Base-by-base conservation (phyloP, 345 rosid species). In the Sisymbrium altissimum region DNA sequence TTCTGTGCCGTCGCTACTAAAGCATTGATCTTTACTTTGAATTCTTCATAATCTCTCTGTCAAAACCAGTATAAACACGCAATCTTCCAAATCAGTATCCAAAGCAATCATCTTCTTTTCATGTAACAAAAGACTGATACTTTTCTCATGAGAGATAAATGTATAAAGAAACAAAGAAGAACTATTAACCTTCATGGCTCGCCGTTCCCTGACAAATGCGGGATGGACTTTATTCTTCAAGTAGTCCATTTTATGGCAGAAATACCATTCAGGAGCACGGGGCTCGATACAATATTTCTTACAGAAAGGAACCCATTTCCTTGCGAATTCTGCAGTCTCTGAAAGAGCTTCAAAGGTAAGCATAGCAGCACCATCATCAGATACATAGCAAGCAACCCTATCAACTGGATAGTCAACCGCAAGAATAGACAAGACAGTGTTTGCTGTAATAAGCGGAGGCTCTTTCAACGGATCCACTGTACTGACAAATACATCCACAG, bases 331-430 rank as follows among this genome's bases (percentile, higher is more conserved):
- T 1, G 99, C 92, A 6, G 99, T 95, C 83, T 95, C 98, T 0
- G 99, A 95, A 19, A 95, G 98, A 48, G 99, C 98, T 81, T 95
- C 98, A 54, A 95, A 95, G 18, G 99, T 95, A 71, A 95, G 99
- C 99, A 95, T 95, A 18, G 99, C 97, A 70, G 99, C 99, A 81
- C 99, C 99, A 77, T 95, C 99, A 71, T 95, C 99, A 12, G 99
- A 92, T 43, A 95, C 99, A 76, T 95, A 95, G 75, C 99, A 95
- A 68, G 97, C 87, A 66, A 95, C 96, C 68, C 84, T 88, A 74
- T 95, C 99, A 9, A 89, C 89, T 0, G 99, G 99, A 84, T 95
- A 95, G 79, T 95, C 99, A 74, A 92, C 99, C 0, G 99, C 94
- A 30, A 95, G 98, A 78, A 95, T 92, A 13, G 99, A 95, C 61